phyloP scores from a whole-genome alignment of 2,329 filamentous ascomycete genomes.

The Aspergillus ustus region DNA sequence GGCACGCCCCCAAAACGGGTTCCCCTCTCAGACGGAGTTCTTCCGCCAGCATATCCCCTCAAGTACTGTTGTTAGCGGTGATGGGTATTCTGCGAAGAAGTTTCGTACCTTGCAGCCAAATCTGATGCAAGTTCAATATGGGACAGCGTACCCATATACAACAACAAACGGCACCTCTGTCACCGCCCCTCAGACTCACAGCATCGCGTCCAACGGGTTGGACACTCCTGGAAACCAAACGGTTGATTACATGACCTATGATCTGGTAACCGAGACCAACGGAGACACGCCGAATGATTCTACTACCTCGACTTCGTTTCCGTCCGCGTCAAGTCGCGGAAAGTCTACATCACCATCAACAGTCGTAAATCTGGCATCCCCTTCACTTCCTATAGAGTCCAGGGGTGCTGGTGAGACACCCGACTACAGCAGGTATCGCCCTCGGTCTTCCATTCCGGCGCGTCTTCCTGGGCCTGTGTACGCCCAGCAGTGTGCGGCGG shows the following conservation, averaged over 20 bases:
- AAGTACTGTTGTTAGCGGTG: slow-evolving; percentile 8
- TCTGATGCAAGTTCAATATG: slow-evolving; percentile 1
- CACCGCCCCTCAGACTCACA: slow-evolving; percentile 10
- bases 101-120: slow-evolving; percentile 20
- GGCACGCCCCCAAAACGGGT: slow-evolving; percentile 1
- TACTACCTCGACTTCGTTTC: slow-evolving; percentile 31
- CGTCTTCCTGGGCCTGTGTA: slow-evolving; percentile 76
- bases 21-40: slow-evolving; percentile 8
- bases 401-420: slow-evolving; percentile 32
- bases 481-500: slow-evolving; percentile 86
- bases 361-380: slow-evolving; percentile 21
- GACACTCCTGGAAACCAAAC: slow-evolving; percentile 21
- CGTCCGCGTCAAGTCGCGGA: slow-evolving; percentile 28
- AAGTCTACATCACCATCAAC: slow-evolving; percentile 34
- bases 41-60: slow-evolving; percentile 24
- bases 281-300: slow-evolving; percentile 33
- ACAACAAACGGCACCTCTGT: slow-evolving; percentile 3
- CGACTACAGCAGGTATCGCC: slow-evolving; percentile 60
- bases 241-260: slow-evolving; percentile 22
- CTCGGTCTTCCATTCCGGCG: slow-evolving; percentile 82
- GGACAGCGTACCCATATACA: neutral
- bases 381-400: slow-evolving; percentile 22
- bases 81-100: slow-evolving; percentile 25
- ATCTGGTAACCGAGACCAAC: slow-evolving; percentile 24
- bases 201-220: slow-evolving; percentile 9